These are phyloP conservation scores for Panicum virgatum DNA, from an alignment of 202 grass and related monocot genomes.

Conservation along the genomic window DNA sequence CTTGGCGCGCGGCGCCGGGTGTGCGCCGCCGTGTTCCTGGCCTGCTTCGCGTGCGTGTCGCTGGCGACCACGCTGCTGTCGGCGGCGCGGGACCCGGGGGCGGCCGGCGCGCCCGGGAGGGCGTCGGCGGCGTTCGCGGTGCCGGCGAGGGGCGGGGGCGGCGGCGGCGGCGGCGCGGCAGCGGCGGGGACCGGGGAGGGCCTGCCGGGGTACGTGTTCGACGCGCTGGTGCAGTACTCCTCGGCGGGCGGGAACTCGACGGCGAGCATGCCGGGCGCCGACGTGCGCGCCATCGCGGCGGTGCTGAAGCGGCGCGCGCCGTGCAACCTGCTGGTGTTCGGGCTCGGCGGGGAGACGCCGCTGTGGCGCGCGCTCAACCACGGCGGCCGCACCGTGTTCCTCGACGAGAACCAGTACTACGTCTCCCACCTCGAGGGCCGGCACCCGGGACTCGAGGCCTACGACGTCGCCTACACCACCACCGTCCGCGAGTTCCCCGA, in stretches of 20 bases:
- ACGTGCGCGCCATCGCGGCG: conserved; percentile 68
- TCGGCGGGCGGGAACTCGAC: conserved; percentile 47
- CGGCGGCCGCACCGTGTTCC: conserved; percentile 88
- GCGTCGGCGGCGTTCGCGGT: background rate
- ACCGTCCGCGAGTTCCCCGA: conserved; percentile 74
- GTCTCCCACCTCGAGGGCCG: conserved; percentile 75
- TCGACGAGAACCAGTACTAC: conserved; percentile 98
- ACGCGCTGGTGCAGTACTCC: conserved; percentile 80
- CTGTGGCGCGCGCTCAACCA: conserved; percentile 94
- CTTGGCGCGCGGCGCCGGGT: conserved; percentile 52
- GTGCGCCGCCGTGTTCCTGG: conserved; percentile 66
- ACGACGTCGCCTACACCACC: conserved; percentile 89
- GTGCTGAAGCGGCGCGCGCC: conserved; percentile 60
- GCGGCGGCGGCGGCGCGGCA: background rate
- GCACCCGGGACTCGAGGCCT: conserved; percentile 79
- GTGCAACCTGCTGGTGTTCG: conserved; percentile 87
- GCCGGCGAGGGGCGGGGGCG: background rate
- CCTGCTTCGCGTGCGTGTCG: conserved; percentile 73
- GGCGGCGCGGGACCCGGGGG: conserved; percentile 36
- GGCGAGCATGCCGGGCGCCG: conserved; percentile 60
- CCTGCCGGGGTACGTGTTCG: conserved; percentile 65
- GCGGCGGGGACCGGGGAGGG: background rate
- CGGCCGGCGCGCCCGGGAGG: background rate
- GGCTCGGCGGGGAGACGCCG: conserved; percentile 81
- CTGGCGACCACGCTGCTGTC: conserved; percentile 71